These are phyloP conservation scores for Fusarium buxicola DNA, from an alignment of 2,329 filamentous ascomycete species.

Conservation along the genomic window DNA sequence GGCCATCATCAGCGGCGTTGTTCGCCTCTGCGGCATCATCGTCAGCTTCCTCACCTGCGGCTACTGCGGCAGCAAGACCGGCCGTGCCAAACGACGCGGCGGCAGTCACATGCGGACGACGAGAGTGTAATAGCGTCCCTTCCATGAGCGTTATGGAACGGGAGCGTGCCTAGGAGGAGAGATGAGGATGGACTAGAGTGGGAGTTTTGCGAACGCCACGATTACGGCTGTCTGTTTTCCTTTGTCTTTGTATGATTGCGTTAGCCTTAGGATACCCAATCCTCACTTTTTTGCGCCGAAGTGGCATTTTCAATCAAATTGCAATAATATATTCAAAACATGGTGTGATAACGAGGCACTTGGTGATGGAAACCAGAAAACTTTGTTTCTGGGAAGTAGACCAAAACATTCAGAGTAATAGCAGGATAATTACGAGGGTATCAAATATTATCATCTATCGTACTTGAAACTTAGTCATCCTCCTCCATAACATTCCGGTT, in stretches of 20 bases:
- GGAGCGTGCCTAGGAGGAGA: neutral
- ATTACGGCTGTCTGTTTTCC: constrained; percentile 29
- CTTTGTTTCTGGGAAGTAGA: too few relatives aligned
- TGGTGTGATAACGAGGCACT: too few relatives aligned
- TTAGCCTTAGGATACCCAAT: constrained; percentile 47
- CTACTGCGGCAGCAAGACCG: constrained; percentile 47
- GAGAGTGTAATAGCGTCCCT: constrained; percentile 21
- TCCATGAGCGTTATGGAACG: neutral
- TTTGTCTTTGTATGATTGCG: constrained; percentile 27
- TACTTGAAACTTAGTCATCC: constrained; percentile 47
- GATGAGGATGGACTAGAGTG: neutral
- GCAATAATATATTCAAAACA: too few relatives aligned
- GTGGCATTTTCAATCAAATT: neutral
- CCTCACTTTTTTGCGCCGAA: constrained; percentile 27
- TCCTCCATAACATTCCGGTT: constrained; percentile 70
- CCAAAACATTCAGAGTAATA: neutral
- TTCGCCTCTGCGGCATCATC: constrained; percentile 73
- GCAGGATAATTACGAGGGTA: constrained; percentile 10
- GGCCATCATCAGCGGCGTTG: constrained; percentile 75
- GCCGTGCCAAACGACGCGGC: constrained; percentile 25
- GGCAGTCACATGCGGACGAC: constrained; percentile 32
- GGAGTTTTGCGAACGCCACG: constrained; percentile 22
- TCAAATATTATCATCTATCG: constrained; percentile 11
- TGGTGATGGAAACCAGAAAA: too few relatives aligned
- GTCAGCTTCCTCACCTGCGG: constrained; percentile 73